A percentile compares a stretch with the other conserved stretches of the same genome.
Evolutionary conservation across 495 filamentous ascomycete genomes (phyloP).

Genomic region (Annulohypoxylon stygium): DNA sequence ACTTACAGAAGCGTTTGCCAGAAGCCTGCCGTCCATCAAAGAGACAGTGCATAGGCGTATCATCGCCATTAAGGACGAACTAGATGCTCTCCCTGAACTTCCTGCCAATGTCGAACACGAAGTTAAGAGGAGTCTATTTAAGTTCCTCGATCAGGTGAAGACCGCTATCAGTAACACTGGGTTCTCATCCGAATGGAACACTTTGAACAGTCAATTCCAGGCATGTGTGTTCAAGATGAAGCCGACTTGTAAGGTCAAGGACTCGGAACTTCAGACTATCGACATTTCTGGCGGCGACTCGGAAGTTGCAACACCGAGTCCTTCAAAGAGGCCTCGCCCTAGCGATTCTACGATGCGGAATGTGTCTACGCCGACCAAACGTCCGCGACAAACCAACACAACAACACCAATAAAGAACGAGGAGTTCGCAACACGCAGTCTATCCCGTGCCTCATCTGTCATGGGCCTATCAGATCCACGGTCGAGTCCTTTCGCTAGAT

Average conservation of each 20-base stretch:
- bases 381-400: slow-evolving; percentile 28
- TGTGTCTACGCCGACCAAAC: slow-evolving; percentile 33
- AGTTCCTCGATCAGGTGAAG: slow-evolving; percentile 58
- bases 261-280: slow-evolving; percentile 47
- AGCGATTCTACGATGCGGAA: slow-evolving; percentile 46
- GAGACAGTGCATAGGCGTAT: slow-evolving; percentile 67
- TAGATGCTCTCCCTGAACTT: slow-evolving; percentile 68
- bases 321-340: slow-evolving; percentile 41
- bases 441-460: slow-evolving; percentile 38
- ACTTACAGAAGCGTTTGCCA: slow-evolving; percentile 46
- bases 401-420: slow-evolving; percentile 41
- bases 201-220: slow-evolving; percentile 54
- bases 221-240: slow-evolving; percentile 55
- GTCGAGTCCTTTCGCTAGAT: slow-evolving; percentile 39
- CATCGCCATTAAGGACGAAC: slow-evolving; percentile 58
- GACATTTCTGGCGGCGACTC: slow-evolving; percentile 49
- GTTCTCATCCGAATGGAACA: slow-evolving; percentile 51
- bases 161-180: slow-evolving; percentile 48
- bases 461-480: not conserved
- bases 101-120: slow-evolving; percentile 64
- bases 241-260: slow-evolving; percentile 59
- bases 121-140: slow-evolving; percentile 57
- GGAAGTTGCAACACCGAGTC: slow-evolving; percentile 39
- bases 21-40: slow-evolving; percentile 69
- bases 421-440: slow-evolving; percentile 14